Evolutionary conservation across 1,139 yeast species (phyloP), one percentile per base, ranked within the genome.

Genomic region (Taphrina populina): DNA sequence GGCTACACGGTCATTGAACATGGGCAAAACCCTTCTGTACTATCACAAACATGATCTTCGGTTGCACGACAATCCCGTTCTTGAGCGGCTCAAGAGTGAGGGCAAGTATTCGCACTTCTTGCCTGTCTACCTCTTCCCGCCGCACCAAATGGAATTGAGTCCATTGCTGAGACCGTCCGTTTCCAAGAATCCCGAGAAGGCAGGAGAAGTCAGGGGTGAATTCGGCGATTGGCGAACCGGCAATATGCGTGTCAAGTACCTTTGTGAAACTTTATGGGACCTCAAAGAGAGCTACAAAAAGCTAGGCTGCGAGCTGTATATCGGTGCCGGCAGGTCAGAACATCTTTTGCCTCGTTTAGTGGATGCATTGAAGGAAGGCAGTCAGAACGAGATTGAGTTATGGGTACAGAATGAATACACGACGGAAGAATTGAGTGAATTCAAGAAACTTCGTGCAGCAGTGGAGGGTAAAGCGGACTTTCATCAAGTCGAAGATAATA

Each of bases 401-500:
- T 49, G 54, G 54, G 19, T 49, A 24, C 54, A 49, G 36, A 36
- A 49, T 24, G 54, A 49, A 17, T 49, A 49, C 21, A 49, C 54
- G 17, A 39, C 39, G 6, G 54, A 49, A 21, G 54, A 49, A 13
- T 17, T 30, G 7, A 33, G 32, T 15, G 54, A 49, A 26, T 40
- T 37, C 21, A 13, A 20, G 23, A 29, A 20, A 20, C n/a, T 49
- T 5, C 20, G 36, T 10, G 39, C 32, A 7, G 54, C 43, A 6
- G 20, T 32, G n/a, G n/a, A 49, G 23, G 36, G n/a, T 2, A 20
- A 19, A 15, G 43, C 44, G 13, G n/a, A 11, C 2, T 39, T 49
- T 33, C 29, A 39, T 4, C 37, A 39, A 11, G 54, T 49, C 24
- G 54, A 49, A 17, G 54, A 49, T 23, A 37, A 32, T 27, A 49